Evolutionary conservation across 305 asterid species (phyloP).

Genomic region (Fraxinus xanthoxyloides): DNA sequence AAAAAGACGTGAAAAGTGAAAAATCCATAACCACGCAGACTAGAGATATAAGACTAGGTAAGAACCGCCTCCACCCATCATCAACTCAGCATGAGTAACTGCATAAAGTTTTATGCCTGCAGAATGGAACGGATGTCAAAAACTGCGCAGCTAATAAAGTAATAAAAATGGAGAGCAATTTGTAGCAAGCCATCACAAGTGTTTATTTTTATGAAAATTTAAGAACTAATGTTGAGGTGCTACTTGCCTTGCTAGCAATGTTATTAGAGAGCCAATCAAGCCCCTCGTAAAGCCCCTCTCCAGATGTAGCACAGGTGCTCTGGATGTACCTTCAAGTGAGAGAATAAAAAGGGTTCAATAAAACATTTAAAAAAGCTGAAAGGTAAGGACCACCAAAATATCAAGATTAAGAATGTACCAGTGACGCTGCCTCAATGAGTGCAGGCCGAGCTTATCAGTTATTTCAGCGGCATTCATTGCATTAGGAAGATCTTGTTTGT

Average conservation of each 20-base stretch:
- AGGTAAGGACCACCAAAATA: not conserved
- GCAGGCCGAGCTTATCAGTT: slow-evolving; percentile 82
- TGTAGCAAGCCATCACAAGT: not conserved
- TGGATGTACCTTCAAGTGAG: slow-evolving; percentile 56
- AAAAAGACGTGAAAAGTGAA: slow-evolving; percentile 22
- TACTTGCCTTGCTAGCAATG: slow-evolving; percentile 67
- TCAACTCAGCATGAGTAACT: slow-evolving; percentile 22
- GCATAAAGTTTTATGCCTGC: slow-evolving; percentile 39
- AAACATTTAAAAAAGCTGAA: not conserved
- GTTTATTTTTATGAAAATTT: not conserved
- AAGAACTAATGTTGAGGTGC: not conserved
- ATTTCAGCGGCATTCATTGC: slow-evolving; percentile 93
- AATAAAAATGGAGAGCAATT: not conserved
- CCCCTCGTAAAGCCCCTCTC: slow-evolving; percentile 77
- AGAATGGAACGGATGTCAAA: not conserved
- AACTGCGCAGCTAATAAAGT: not conserved
- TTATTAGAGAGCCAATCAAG: slow-evolving; percentile 81
- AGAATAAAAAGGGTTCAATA: not conserved
- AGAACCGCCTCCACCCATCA: slow-evolving; percentile 41
- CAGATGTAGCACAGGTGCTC: slow-evolving; percentile 79
- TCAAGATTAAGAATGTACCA: slow-evolving; percentile 41
- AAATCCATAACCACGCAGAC: slow-evolving; percentile 45
- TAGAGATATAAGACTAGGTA: slow-evolving; percentile 35
- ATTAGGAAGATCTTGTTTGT: slow-evolving; percentile 89
- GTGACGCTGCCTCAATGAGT: slow-evolving; percentile 90